phyloP scores from a whole-genome alignment of 768 basidiomycete species.

The Russula vinacea region DNA sequence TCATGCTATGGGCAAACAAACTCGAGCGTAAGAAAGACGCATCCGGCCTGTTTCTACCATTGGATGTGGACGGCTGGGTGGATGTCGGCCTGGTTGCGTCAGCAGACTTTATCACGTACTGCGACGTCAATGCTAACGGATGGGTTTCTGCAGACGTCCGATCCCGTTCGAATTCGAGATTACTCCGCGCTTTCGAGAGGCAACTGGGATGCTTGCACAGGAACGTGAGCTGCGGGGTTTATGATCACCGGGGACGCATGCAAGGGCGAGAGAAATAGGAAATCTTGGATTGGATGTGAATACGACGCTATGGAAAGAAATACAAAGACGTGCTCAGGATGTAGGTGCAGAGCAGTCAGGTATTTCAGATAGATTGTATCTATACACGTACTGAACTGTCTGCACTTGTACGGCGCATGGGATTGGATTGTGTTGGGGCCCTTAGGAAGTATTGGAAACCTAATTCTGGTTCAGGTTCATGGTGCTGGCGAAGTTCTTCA shows the following conservation, averaged over 20 bases:
- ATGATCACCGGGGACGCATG: not conserved
- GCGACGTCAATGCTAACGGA: not conserved
- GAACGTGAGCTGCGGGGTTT: not conserved
- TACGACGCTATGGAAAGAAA: not conserved
- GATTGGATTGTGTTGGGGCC: too few species aligned
- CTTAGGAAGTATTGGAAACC: too few species aligned
- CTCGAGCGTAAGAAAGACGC: conserved; percentile 19
- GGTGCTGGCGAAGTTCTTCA: too few species aligned
- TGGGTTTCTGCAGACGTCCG: not conserved
- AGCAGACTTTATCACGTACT: not conserved
- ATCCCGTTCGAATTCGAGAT: not conserved
- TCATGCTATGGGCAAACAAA: conserved; percentile 32
- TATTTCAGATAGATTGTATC: too few species aligned
- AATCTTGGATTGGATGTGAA: not conserved
- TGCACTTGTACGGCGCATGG: too few species aligned
- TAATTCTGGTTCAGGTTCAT: too few species aligned
- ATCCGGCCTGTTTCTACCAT: not conserved
- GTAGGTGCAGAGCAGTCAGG: too few species aligned
- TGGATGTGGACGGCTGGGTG: conserved; percentile 7
- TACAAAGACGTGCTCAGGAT: too few species aligned
- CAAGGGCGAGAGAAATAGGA: not conserved
- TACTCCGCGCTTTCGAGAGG: not conserved
- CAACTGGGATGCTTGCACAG: not conserved
- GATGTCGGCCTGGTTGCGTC: conserved; percentile 10
- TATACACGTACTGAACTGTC: too few species aligned